Evolutionary conservation across 2,329 filamentous ascomycete species (phyloP), one percentile per base, ranked within the genome.

Genomic region (Mycosphaerella arachidis): DNA sequence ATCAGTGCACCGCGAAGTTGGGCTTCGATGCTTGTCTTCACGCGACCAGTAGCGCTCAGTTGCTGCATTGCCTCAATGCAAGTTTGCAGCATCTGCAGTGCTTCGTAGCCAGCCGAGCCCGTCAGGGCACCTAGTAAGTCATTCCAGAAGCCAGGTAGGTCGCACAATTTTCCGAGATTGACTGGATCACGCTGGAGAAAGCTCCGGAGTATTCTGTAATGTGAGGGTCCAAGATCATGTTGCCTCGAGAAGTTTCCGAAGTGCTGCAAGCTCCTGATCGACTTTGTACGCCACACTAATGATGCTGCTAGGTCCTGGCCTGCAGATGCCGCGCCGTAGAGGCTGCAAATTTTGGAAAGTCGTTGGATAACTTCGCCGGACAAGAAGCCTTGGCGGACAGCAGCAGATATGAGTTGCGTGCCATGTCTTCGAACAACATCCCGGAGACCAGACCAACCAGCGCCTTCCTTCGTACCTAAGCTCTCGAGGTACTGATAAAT

Each of bases 401-500:
- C 75, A 55, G 71, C 67, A 40, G 70, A 70, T 8, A 79, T 27
- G 12, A 77, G 57, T 5, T 71, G 67, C 2, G 77, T 70, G 1
- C 70, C 75, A 66, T 79, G 77, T 20, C 76, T 74, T 31, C 76
- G 67, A 3, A 78, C 74, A 1, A 77, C 71, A 18, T 76, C 70
- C 40, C 73, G 73, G 55, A 79, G 71, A 1, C 69, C 69, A 12
- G 68, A 64, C 75, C 76, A 78, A 13, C 76, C 76, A 24, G 70
- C 67, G 16, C 70, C 72, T 18, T 59, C 53, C 3, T 62, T 58
- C 31, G 71, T 69, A 51, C 74, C 76, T 53, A 76, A 72, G 3
- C 63, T 62, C 56, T 78, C 75, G 2, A 79, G 67, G 24, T 78
- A 70, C n/a, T 69, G 67, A 58, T 78, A 79, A n/a, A 78, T 67